Conservation (phyloP, 768 basidiomycete genomes). For the Pleurotus pulmonarius region DNA sequence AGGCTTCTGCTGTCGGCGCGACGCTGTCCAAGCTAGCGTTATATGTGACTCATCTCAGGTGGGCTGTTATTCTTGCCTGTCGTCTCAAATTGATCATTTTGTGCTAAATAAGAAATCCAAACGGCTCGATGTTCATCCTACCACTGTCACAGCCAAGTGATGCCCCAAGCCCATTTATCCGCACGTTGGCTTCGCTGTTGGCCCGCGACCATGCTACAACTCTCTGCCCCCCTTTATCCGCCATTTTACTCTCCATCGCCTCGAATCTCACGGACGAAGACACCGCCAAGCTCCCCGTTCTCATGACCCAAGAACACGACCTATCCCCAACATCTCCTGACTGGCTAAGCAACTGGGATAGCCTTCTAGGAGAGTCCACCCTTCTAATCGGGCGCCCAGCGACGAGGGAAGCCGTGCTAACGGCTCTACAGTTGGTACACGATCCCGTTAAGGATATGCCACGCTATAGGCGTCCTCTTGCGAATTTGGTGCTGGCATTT, state of each 20-base stretch:
- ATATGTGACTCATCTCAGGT: slow-evolving; percentile 60
- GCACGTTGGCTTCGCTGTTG: slow-evolving; percentile 58
- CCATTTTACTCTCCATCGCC: slow-evolving; percentile 60
- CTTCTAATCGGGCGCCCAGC: slow-evolving; percentile 43
- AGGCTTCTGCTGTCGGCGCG: slow-evolving; percentile 60
- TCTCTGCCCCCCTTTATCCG: slow-evolving; percentile 58
- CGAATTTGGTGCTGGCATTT: slow-evolving; percentile 51
- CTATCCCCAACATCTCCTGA: slow-evolving; percentile 68
- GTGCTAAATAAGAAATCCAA: slow-evolving; percentile 28
- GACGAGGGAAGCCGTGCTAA: slow-evolving; percentile 56
- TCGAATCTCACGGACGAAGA: slow-evolving; percentile 69
- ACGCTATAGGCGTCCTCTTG: slow-evolving; percentile 52
- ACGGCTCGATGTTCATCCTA: slow-evolving; percentile 42
- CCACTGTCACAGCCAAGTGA: slow-evolving; percentile 51
- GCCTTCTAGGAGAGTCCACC: slow-evolving; percentile 45
- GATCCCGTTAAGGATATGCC: slow-evolving; percentile 68
- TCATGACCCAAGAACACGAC: slow-evolving; percentile 66
- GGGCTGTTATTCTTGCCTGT: slow-evolving; percentile 21
- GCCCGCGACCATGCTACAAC: slow-evolving; percentile 57
- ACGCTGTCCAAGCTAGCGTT: slow-evolving; percentile 55
- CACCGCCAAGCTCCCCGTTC: slow-evolving; percentile 54
- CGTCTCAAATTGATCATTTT: slow-evolving; percentile 3
- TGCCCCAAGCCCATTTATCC: slow-evolving; percentile 61
- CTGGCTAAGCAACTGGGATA: slow-evolving; percentile 69
- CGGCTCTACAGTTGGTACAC: slow-evolving; percentile 54